Evolutionary conservation across 768 basidiomycete species (phyloP).

Genomic region (Suillus discolor): DNA sequence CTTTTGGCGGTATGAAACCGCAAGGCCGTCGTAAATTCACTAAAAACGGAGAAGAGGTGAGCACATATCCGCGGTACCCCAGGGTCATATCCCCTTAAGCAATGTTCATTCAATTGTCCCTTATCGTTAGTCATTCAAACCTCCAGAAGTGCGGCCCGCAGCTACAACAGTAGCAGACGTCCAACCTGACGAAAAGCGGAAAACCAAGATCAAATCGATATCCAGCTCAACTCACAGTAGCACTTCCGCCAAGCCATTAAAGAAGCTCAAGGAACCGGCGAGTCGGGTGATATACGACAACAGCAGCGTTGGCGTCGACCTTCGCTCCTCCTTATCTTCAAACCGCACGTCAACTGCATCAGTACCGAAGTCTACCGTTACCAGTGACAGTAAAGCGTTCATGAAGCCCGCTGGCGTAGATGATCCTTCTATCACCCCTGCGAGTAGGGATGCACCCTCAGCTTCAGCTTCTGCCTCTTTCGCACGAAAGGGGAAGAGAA

Average conservation of each 20-base stretch:
- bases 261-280: slow-evolving; percentile 3
- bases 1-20: slow-evolving; percentile 25
- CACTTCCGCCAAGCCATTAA: neutral
- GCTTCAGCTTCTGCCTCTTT: neutral
- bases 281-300: slow-evolving; percentile 44
- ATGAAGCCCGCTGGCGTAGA: slow-evolving; percentile 62
- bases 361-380: slow-evolving; percentile 8
- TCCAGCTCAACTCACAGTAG: slow-evolving; percentile 22
- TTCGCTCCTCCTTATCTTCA: slow-evolving; percentile 35
- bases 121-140: slow-evolving; percentile 19
- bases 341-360: slow-evolving; percentile 11
- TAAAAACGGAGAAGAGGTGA: slow-evolving; percentile 51
- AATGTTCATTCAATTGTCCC: slow-evolving; percentile 20
- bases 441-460: slow-evolving; percentile 3
- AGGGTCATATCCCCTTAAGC: slow-evolving; percentile 18
- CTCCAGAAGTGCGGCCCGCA: slow-evolving; percentile 6
- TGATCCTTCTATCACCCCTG: slow-evolving; percentile 36
- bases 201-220: slow-evolving; percentile 16
- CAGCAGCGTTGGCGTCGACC: slow-evolving; percentile 50
- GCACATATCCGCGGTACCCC: neutral
- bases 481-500: slow-evolving; percentile 18
- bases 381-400: slow-evolving; percentile 31
- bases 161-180: neutral
- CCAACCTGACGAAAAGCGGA: slow-evolving; percentile 5
- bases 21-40: slow-evolving; percentile 57